phyloP scores from a whole-genome alignment of 345 rosid genomes.

The Microthlaspi erraticum region DNA sequence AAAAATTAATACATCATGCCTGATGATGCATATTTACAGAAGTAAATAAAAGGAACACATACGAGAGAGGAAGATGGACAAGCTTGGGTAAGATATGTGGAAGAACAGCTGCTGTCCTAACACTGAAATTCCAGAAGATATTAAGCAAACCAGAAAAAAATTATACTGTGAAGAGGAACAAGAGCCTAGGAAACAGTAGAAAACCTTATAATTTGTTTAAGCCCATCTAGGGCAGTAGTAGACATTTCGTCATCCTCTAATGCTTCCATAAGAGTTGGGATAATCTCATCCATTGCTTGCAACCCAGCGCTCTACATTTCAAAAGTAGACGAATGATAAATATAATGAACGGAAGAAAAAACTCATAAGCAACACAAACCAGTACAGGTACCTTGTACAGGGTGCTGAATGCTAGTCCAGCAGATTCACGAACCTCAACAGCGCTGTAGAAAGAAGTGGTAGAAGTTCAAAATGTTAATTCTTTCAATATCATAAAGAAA shows the following conservation, averaged over 20 bases:
- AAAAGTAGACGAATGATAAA: slow-evolving; percentile 7
- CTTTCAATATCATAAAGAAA: slow-evolving; percentile 8
- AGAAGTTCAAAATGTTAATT: slow-evolving; percentile 11
- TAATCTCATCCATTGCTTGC: slow-evolving; percentile 99
- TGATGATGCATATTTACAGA: slow-evolving; percentile 17
- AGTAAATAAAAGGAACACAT: slow-evolving; percentile 49
- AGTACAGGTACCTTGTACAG: slow-evolving; percentile 77
- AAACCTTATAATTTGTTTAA: slow-evolving; percentile 93
- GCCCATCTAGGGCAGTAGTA: slow-evolving; percentile 94
- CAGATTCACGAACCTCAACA: slow-evolving; percentile 95
- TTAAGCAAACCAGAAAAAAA: slow-evolving; percentile 32
- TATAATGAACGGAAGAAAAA: slow-evolving; percentile 8
- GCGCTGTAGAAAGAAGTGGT: slow-evolving; percentile 49
- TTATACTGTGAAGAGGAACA: slow-evolving; percentile 6
- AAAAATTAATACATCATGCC: slow-evolving; percentile 12
- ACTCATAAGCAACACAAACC: slow-evolving; percentile 19
- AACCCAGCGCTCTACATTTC: slow-evolving; percentile 88
- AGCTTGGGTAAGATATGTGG: slow-evolving; percentile 98
- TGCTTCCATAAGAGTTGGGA: slow-evolving; percentile 91
- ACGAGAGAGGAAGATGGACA: slow-evolving; percentile 91
- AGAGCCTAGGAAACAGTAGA: slow-evolving; percentile 23
- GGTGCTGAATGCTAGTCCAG: slow-evolving; percentile 96
- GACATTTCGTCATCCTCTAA: slow-evolving; percentile 91
- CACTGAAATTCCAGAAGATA: slow-evolving; percentile 59
- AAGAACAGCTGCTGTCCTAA: slow-evolving; percentile 94